Evolutionary conservation across 345 rosid genomes (phyloP).

Genomic region (Brassica rapa): DNA sequence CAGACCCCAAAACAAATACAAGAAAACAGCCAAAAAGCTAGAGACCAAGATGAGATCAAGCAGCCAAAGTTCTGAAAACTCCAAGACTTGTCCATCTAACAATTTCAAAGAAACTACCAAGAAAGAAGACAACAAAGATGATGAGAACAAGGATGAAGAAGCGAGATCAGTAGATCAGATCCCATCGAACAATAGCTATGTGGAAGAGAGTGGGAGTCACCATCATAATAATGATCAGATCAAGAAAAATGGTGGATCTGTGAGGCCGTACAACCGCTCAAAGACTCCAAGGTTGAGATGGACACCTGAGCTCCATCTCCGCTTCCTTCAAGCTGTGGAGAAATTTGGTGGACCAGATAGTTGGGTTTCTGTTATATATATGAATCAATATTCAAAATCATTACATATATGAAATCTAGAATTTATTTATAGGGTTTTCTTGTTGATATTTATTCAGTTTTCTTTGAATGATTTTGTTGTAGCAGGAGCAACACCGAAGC

Average conservation of each 20-base stretch:
- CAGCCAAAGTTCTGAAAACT: conserved; percentile 44
- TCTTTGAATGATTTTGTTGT: conserved; percentile 22
- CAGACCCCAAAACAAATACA: conserved; percentile 31
- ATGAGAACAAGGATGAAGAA: conserved; percentile 33
- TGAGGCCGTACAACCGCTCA: conserved; percentile 67
- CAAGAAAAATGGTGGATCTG: conserved; percentile 58
- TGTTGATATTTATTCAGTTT: conserved; percentile 12
- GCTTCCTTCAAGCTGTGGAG: conserved; percentile 78
- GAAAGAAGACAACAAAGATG: conserved; percentile 38
- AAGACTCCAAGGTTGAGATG: conserved; percentile 75
- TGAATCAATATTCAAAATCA: not conserved
- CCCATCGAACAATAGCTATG: conserved; percentile 57
- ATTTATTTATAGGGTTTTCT: conserved; percentile 39
- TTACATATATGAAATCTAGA: not conserved
- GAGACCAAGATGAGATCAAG: conserved; percentile 42
- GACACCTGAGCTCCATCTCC: conserved; percentile 84
- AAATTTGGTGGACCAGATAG: conserved; percentile 84
- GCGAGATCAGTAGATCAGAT: conserved; percentile 38
- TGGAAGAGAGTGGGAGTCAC: conserved; percentile 47
- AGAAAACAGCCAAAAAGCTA: conserved; percentile 38
- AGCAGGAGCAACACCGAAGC: conserved; percentile 82
- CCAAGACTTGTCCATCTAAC: conserved; percentile 44
- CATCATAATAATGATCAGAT: conserved; percentile 20
- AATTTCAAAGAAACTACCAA: conserved; percentile 26
- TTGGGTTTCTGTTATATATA: conserved; percentile 44